A percentile compares a stretch with the other conserved stretches of the same genome.
Conservation (phyloP, 106 monocot genomes). For the Alisma plantagoaquatica region DNA sequence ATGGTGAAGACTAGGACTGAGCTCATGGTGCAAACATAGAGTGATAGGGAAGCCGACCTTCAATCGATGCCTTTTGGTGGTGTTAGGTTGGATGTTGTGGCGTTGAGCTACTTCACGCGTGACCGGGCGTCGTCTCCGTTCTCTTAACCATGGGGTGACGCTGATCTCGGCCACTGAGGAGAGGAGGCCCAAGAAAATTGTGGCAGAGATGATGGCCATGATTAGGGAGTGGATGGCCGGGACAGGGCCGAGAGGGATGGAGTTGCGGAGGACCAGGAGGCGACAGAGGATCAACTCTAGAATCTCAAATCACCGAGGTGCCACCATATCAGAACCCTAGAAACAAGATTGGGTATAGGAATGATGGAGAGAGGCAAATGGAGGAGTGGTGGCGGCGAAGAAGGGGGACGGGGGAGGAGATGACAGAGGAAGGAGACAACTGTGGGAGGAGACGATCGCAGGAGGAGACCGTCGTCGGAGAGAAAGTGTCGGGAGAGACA, state of each 20-base stretch:
- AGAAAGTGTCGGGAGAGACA: too few species aligned
- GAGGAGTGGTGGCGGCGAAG: too few species aligned
- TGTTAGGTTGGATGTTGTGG: slow-evolving; percentile 20
- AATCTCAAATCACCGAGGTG: not conserved
- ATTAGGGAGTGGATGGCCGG: too few species aligned
- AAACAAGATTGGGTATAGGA: not conserved
- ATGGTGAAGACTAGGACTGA: slow-evolving; percentile 35
- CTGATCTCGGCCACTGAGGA: too few species aligned
- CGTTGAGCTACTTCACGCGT: slow-evolving; percentile 18
- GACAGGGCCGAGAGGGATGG: slow-evolving; percentile 13
- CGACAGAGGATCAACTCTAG: not conserved
- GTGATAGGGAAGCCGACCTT: slow-evolving; percentile 21
- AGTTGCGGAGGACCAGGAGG: not conserved
- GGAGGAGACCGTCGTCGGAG: too few species aligned
- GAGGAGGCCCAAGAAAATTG: too few species aligned
- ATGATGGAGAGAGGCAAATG: not conserved
- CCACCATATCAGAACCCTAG: not conserved
- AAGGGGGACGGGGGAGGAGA: too few species aligned
- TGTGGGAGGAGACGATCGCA: too few species aligned
- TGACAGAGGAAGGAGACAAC: too few species aligned
- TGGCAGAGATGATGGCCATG: too few species aligned
- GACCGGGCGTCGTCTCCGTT: too few species aligned
- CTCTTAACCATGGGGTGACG: too few species aligned
- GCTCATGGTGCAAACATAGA: slow-evolving; percentile 65
- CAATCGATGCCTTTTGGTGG: slow-evolving; percentile 14